Base-by-base conservation (phyloP, 495 filamentous ascomycete species). In the Neurospora sp. region DNA sequence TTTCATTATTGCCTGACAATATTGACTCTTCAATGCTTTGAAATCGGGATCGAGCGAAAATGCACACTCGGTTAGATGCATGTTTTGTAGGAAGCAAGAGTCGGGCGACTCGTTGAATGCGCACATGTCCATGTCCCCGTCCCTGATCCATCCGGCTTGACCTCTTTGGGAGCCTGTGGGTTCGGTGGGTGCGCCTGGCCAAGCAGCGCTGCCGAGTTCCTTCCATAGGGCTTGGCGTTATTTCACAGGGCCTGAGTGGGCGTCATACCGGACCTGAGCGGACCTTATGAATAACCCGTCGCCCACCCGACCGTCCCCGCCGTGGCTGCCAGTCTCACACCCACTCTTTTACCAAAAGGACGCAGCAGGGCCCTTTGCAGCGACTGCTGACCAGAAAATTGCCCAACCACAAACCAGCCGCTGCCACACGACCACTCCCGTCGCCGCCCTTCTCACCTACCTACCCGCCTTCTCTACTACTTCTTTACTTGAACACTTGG, bases 161-260 rank as follows among this genome's bases (percentile, higher is more conserved):
- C 53, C 45, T 22, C 20, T 9, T 27, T 4, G 2, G 53, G 42
- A n/a, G 18, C 18, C 18, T 45, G 42, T 45, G 42, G 42, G 42
- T 45, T 45, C 27, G 9, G 53, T 61, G 12, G 53, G 53, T 35
- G 53, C 53, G 27, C 53, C 27, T 65, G 53, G 53, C 53, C 53
- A 65, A 65, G 31, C 53, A 65, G 14, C 53, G 53, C 53, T 65
- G 53, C 53, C 53, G 53, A 65, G 53, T 65, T 65, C 53, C 27
- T 65, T 65, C 53, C 27, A 65, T 45, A 65, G 53, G 53, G 53
- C 69, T 71, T 71, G 69, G 69, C 69, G 22, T 61, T 59, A 71
- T 71, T 71, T 71, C 40, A 71, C 69, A 22, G 40, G 69, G 69
- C 69, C 20, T 59, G 48, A 59, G 48, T 59, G 20, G 48, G 53